A percentile compares a stretch with the other conserved stretches of the same genome.
phyloP scores from a whole-genome alignment of 1,284 basidiomycete genomes.

The Pseudozyma sp. region DNA sequence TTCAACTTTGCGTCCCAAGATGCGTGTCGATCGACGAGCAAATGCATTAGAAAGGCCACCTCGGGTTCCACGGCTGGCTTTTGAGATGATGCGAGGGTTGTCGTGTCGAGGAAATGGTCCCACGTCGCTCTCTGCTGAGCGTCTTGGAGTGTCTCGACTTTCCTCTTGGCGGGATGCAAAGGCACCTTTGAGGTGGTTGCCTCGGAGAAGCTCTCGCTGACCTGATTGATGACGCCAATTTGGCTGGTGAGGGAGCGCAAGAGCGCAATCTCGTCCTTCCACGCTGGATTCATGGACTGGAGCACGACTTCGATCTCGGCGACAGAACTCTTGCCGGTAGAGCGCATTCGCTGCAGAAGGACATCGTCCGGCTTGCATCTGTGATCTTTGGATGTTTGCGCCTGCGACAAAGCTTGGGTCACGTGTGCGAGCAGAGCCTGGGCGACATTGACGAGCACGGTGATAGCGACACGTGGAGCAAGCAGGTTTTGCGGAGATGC shows the following conservation, averaged over 20 bases:
- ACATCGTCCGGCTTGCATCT: conserved; percentile 12
- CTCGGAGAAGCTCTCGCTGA: conserved; percentile 18
- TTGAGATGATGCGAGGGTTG: conserved; percentile 9
- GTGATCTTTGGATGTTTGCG: conserved; percentile 20
- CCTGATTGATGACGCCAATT: conserved; percentile 37
- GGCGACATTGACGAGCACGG: conserved; percentile 42
- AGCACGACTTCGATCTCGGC: conserved; percentile 29
- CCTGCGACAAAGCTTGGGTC: conserved; percentile 14
- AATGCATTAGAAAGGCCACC: conserved; percentile 35
- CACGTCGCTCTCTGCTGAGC: conserved; percentile 36
- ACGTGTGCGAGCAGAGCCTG: conserved; percentile 30
- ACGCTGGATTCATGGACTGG: conserved; percentile 42
- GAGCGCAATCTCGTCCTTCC: conserved; percentile 49
- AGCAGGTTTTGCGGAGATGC: conserved; percentile 37
- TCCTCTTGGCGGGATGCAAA: conserved; percentile 6
- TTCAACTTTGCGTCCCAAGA: conserved; percentile 38
- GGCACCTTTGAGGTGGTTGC: conserved; percentile 5
- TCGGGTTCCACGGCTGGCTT: conserved; percentile 37
- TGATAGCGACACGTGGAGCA: conserved; percentile 43
- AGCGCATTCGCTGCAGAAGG: conserved; percentile 7
- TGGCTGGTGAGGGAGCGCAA: conserved; percentile 38
- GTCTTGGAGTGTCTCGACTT: conserved; percentile 30
- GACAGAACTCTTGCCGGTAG: conserved; percentile 12
- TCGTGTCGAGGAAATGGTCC: conserved; percentile 40
- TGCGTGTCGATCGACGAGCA: conserved; percentile 28